A percentile compares a stretch with the other conserved stretches of the same genome.
phyloP scores from a whole-genome alignment of 345 rosid species.

The Salix udensis region DNA sequence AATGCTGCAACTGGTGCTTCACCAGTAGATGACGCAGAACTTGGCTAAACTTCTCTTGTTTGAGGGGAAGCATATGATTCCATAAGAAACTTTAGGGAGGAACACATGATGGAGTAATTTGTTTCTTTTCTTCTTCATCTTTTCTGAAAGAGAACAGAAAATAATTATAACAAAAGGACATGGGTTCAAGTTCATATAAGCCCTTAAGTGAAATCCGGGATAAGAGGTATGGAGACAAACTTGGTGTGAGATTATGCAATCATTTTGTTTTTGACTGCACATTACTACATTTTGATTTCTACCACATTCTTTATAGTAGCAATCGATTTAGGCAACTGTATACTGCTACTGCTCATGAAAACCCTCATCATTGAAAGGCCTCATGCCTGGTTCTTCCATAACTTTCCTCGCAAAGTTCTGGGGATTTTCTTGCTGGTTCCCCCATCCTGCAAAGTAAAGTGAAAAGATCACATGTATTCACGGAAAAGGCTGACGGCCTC shows the following conservation, averaged over 20 bases:
- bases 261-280: conserved; percentile 36
- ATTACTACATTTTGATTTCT: conserved; percentile 11
- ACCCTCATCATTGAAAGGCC: not conserved
- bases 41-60: not conserved
- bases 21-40: not conserved
- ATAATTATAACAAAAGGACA: not conserved
- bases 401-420: not conserved
- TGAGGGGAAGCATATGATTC: not conserved
- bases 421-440: conserved; percentile 14
- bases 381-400: not conserved
- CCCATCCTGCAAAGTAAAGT: not conserved
- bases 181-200: not conserved
- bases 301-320: not conserved
- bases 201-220: conserved; percentile 11
- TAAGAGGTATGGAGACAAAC: conserved; percentile 19
- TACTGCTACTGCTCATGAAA: conserved; percentile 4
- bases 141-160: not conserved
- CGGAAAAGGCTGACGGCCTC: conserved; percentile 4
- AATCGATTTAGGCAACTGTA: conserved; percentile 24
- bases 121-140: not conserved
- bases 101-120: not conserved
- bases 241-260: conserved; percentile 31
- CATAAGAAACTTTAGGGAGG: not conserved
- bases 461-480: conserved; percentile 10
- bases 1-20: not conserved